Base-by-base conservation (phyloP, 371 early-diverging fungal genomes). In the Rhizopus sp. region DNA sequence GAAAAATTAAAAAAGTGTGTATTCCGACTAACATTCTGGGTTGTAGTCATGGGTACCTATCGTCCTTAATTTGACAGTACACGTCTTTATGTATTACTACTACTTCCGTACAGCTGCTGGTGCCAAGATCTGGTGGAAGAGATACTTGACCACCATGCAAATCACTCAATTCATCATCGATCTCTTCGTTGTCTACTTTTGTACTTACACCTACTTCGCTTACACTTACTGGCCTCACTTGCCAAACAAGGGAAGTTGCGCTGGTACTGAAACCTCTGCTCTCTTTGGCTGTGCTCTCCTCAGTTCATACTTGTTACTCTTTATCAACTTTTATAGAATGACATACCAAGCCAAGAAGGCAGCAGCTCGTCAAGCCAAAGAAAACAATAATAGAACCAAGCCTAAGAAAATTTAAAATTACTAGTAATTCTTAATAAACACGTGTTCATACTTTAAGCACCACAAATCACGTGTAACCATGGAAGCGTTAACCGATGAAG, bases 51-150 rank as follows among this genome's bases (percentile, higher is more conserved):
- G 90, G 90, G 90, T 90, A 13, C 86, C 87, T 46, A 88, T 92
- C 55, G 64, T 70, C 5, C 78, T 95, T 48, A 95, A 95, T 78
- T 81, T 95, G 78, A 80, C 86, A 33, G 94, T 95, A n/a, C 95
- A 95, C 69, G 91, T 93, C 44, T 73, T 92, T 64, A 94, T 93
- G 94, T 92, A 92, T 78, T 91, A 89, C 72, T 93, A 92, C 77
- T 95, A 95, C 78, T 92, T 88, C 79, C 88, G 91, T 56, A 90
- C 93, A 7, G 88, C 92, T 50, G 83, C 90, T 50, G 90, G 91
- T 38, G 87, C 83, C 71, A 84, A 85, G 72, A 84, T 92, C 65
- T 94, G 93, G 94, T 94, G 94, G 94, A 95, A 95, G 83, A 87
- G 90, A 66, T 86, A 90, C 68, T 78, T 95, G 56, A 95, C 95